Evolutionary conservation across 306 rosid species (phyloP).

Genomic region (Prunus campanulata): DNA sequence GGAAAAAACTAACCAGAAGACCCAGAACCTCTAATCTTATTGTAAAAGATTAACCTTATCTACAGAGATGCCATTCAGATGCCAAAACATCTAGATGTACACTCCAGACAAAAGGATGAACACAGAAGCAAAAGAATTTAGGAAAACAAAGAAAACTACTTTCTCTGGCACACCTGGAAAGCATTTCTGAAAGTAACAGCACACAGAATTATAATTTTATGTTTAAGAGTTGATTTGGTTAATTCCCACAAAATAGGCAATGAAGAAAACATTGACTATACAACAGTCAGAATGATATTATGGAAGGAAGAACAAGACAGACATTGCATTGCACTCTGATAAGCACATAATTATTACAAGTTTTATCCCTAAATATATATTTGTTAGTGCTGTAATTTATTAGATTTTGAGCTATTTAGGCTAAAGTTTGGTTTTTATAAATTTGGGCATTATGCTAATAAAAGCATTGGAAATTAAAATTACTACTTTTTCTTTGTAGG

Average conservation of each 20-base stretch:
- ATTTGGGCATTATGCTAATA: too few relatives aligned
- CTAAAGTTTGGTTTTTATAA: too few relatives aligned
- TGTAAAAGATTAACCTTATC: neutral
- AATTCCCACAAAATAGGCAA: neutral
- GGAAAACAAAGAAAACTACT: slow-evolving; percentile 4
- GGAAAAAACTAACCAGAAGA: neutral
- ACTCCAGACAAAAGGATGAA: neutral
- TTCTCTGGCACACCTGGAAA: neutral
- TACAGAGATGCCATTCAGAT: neutral
- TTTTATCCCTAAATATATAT: too few relatives aligned
- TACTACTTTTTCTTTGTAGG: too few relatives aligned
- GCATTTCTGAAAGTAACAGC: neutral
- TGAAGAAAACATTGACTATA: neutral
- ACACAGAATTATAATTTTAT: neutral
- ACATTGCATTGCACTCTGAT: neutral
- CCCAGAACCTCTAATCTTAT: slow-evolving; percentile 1
- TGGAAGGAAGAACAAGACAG: neutral
- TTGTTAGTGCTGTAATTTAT: too few relatives aligned
- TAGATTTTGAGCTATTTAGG: too few relatives aligned
- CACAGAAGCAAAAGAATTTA: neutral
- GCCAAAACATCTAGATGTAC: neutral
- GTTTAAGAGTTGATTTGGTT: neutral
- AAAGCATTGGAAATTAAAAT: too few relatives aligned
- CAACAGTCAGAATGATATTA: neutral
- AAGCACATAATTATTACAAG: too few relatives aligned